A percentile compares a stretch with the other conserved stretches of the same genome.
Evolutionary conservation across 2,329 filamentous ascomycete genomes (phyloP).

Genomic region (Penicillium psychrosexuale): DNA sequence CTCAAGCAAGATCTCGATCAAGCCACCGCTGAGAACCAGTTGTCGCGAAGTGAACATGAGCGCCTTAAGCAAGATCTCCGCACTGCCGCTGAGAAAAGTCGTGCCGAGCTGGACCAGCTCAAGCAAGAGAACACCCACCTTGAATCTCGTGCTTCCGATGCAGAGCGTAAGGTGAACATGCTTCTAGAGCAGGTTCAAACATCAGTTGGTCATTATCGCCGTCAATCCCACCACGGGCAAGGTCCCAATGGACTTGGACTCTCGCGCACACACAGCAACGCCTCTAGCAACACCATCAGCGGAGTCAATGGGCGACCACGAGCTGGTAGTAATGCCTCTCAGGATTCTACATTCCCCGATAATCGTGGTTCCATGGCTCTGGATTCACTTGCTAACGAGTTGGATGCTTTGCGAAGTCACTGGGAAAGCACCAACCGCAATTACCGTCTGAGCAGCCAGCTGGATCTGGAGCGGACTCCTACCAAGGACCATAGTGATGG

Average conservation of each 20-base stretch:
- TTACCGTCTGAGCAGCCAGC: conserved; percentile 83
- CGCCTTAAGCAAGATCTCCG: conserved; percentile 58
- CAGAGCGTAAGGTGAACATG: conserved; percentile 87
- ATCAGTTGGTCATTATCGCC: conserved; percentile 90
- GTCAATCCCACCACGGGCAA: conserved; percentile 57
- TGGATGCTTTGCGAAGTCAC: conserved; percentile 83
- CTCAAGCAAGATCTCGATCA: conserved; percentile 68
- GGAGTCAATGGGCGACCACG: conserved; percentile 32
- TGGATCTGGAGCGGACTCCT: conserved; percentile 71
- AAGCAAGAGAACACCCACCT: conserved; percentile 77
- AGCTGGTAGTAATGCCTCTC: conserved; percentile 42
- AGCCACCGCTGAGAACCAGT: conserved; percentile 66
- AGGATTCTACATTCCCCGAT: conserved; percentile 46
- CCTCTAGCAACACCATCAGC: conserved; percentile 49
- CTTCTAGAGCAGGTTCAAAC: conserved; percentile 91
- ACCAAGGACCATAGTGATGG: conserved; percentile 44
- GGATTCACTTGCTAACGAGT: conserved; percentile 85
- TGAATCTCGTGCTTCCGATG: conserved; percentile 80
- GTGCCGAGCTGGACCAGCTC: conserved; percentile 72
- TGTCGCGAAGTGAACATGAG: conserved; percentile 56
- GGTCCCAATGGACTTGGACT: conserved; percentile 39
- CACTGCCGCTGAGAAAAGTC: conserved; percentile 52
- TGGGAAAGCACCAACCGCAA: conserved; percentile 97
- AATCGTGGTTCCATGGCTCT: conserved; percentile 68
- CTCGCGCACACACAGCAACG: conserved; percentile 54